phyloP scores from a whole-genome alignment of 2,329 filamentous ascomycete species.

The Pseudocercospora macadamiae region DNA sequence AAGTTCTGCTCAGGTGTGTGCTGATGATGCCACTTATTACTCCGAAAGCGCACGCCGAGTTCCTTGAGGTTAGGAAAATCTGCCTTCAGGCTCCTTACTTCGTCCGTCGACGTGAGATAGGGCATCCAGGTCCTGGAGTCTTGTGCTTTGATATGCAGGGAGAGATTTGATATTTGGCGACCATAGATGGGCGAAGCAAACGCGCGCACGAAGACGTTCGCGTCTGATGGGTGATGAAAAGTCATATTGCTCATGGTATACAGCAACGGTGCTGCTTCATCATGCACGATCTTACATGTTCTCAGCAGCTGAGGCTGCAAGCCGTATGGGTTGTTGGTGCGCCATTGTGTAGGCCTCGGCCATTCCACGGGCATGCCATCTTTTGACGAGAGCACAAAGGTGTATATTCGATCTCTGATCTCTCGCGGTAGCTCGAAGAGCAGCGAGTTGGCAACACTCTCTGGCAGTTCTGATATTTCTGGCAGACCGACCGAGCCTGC shows the following conservation, averaged over 20 bases:
- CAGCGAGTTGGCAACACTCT: conserved; percentile 34
- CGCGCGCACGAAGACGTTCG: conserved; percentile 43
- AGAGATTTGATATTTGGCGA: conserved; percentile 30
- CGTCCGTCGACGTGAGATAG: conserved; percentile 38
- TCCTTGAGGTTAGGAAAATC: conserved; percentile 39
- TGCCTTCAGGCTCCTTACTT: conserved; percentile 34
- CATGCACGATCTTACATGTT: conserved; percentile 36
- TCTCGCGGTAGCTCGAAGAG: conserved; percentile 42
- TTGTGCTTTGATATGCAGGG: conserved; percentile 37
- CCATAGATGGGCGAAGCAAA: conserved; percentile 29
- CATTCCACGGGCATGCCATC: conserved; percentile 36
- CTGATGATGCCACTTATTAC: conserved; percentile 37
- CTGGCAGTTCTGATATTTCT: conserved; percentile 31
- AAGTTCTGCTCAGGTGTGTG: conserved; percentile 34
- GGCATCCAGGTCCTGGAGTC: conserved; percentile 43
- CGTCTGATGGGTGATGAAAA: conserved; percentile 43
- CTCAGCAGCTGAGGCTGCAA: conserved; percentile 38
- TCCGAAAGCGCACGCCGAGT: conserved; percentile 37
- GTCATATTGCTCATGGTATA: conserved; percentile 40
- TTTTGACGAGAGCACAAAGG: conserved; percentile 34
- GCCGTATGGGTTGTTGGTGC: conserved; percentile 20
- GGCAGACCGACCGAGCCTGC: conserved; percentile 11
- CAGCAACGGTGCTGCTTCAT: conserved; percentile 40
- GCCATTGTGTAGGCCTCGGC: conserved; percentile 28
- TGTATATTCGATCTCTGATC: conserved; percentile 41